phyloP scores from a whole-genome alignment of 2,329 filamentous ascomycete genomes.

The Xylaria sp. region DNA sequence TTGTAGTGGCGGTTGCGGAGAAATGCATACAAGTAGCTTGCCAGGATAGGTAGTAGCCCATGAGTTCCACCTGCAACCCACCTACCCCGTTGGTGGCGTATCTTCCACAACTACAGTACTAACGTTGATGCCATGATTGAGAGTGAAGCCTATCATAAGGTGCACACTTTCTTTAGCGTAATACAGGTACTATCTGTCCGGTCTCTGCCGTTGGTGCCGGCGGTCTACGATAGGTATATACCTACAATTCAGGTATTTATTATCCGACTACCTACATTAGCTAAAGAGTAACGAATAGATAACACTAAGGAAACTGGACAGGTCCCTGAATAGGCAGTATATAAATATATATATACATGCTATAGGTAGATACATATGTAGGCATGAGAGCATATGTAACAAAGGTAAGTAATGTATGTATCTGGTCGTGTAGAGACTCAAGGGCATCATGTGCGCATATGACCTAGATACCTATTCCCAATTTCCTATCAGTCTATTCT shows the following conservation, averaged over 20 bases:
- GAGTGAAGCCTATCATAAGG: background rate
- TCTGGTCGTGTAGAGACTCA: background rate
- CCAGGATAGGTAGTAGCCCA: conserved; percentile 6
- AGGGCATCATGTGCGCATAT: background rate
- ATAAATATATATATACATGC: background rate
- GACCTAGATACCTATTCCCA: background rate
- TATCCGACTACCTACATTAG: no score
- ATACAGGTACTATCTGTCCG: no score
- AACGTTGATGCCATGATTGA: background rate
- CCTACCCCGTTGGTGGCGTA: conserved; percentile 13
- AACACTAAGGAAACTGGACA: no score
- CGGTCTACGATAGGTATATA: no score
- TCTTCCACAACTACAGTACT: background rate
- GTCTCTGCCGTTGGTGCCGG: no score
- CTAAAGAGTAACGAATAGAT: no score
- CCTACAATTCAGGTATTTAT: no score
- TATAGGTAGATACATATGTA: background rate
- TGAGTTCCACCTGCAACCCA: conserved; percentile 10
- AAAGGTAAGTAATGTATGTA: background rate
- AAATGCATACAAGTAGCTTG: background rate
- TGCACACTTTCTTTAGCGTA: background rate
- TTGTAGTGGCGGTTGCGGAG: conserved; percentile 24
- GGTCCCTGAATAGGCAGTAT: background rate
- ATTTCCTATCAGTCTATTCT: background rate
- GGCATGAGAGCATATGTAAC: background rate